A percentile compares a stretch with the other conserved stretches of the same genome.
Evolutionary conservation across 768 basidiomycete species (phyloP).

Genomic region (Hygrocybe punicea): DNA sequence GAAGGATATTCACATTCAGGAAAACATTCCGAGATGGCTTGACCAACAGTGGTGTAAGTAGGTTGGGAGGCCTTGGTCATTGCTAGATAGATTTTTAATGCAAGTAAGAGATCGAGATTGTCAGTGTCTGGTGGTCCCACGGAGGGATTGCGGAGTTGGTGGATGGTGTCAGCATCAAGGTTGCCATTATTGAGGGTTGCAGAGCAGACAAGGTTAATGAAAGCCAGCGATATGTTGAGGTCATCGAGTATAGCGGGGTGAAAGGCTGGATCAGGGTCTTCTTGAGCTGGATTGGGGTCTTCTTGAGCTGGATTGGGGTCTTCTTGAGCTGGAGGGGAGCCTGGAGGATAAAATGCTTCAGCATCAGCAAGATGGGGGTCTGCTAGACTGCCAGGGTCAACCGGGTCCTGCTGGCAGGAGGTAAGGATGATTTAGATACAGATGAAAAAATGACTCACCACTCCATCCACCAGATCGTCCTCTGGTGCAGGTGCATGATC

Average conservation of each 20-base stretch:
- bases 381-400: background rate
- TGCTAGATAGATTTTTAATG: constrained; percentile 32
- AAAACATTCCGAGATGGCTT: constrained; percentile 19
- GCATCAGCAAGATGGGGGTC: background rate
- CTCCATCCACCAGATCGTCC: too few species aligned
- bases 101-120: constrained; percentile 27
- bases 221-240: constrained; percentile 17
- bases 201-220: constrained; percentile 19
- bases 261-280: background rate
- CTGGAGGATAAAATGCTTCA: too few species aligned
- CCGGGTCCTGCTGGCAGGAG: too few species aligned
- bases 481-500: too few species aligned
- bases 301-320: background rate
- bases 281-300: background rate
- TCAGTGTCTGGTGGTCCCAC: constrained; percentile 13
- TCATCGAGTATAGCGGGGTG: constrained; percentile 11
- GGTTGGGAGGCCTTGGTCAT: constrained; percentile 29
- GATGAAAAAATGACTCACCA: too few species aligned
- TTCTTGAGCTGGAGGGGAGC: background rate
- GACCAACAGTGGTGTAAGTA: constrained; percentile 24
- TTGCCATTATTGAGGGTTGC: constrained; percentile 28
- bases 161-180: constrained; percentile 17
- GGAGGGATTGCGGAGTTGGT: constrained; percentile 28
- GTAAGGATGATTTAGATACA: too few species aligned
- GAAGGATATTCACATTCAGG: constrained; percentile 28